A percentile compares a stretch with the other conserved stretches of the same genome.
These are phyloP conservation scores for Coffea canephora DNA, from an alignment of 257 asterid species.

Conservation along the genomic window DNA sequence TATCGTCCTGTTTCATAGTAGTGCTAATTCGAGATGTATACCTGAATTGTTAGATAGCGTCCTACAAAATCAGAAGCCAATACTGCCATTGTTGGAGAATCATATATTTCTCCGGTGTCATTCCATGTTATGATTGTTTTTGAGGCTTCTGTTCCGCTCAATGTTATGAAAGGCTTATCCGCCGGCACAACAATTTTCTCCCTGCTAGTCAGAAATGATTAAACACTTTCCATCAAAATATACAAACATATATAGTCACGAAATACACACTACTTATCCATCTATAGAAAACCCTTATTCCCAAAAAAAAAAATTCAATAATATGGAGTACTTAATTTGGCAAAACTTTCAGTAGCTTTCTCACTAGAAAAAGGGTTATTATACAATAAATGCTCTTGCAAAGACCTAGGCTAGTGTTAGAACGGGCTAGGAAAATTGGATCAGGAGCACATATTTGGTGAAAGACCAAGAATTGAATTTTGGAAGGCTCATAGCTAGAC, in stretches of 20 bases:
- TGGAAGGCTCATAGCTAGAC: slow-evolving; percentile 12
- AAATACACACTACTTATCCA: not conserved
- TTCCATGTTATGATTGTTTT: slow-evolving; percentile 40
- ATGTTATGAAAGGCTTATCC: slow-evolving; percentile 48
- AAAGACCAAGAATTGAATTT: too few relatives aligned
- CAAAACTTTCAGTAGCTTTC: too few relatives aligned
- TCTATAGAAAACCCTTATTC: not conserved
- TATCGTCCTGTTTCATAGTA: not conserved
- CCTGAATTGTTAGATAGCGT: slow-evolving; percentile 46
- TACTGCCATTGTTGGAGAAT: slow-evolving; percentile 41
- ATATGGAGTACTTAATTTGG: too few relatives aligned
- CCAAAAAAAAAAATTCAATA: too few relatives aligned
- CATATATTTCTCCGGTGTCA: slow-evolving; percentile 36
- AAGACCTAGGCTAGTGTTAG: not conserved
- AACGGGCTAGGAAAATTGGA: not conserved
- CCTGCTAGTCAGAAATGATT: slow-evolving; percentile 10
- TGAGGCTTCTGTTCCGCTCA: slow-evolving; percentile 37
- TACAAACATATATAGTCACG: not conserved
- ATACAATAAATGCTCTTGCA: not conserved
- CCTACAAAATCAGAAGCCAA: slow-evolving; percentile 50
- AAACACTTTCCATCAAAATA: not conserved
- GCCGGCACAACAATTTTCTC: slow-evolving; percentile 47
- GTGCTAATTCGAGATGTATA: not conserved
- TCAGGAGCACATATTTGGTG: not conserved
- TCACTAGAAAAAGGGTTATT: too few relatives aligned